Base-by-base conservation (phyloP, 495 filamentous ascomycete species). In the Podospora tetraspora region DNA sequence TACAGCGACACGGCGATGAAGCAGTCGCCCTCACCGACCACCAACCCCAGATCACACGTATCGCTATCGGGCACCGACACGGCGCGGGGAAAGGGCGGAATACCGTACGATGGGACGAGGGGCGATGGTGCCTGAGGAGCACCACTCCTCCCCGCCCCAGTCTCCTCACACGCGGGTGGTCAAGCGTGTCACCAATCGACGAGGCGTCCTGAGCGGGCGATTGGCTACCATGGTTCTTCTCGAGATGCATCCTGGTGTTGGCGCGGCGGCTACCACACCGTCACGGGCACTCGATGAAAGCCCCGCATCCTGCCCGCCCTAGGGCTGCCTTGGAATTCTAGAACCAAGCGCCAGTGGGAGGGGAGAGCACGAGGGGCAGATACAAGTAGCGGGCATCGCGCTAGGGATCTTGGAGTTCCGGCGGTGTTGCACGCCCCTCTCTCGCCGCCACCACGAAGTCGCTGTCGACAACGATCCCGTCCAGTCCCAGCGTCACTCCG, bases 141-240 rank as follows among this genome's bases (percentile, higher is more conserved):
- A 52, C 19, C 30, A 10, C 9, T 12, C 29, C 29, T 5, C 30
- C 27, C 27, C 12, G 11, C 34, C 19, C 34, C 34, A 19, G 34
- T 43, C 12, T 16, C 1, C 34, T 12, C 63, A 24, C 27, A 59
- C 13, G 57, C 65, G 24, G 57, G 32, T 30, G 10, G 57, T 32
- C 52, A 56, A 25, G 63, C 63, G 65, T 61, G 58, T 66, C 65
- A 60, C 65, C 65, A 66, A 66, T 66, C 58, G 65, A 66, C 43
- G 57, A 30, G 58, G 29, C 65, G 27, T 61, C 65, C 16, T 10
- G 29, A 61, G 57, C 12, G 65, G 30, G 58, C 65, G 65, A 66
- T 66, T 66, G 65, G 65, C 32, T 52, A 19, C 27, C 34, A 29
- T 22, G 22, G 65, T 32, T 27, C 65, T 25, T 19, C 25, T 43